Conservation (phyloP, 495 filamentous ascomycete genomes). For the Aspergillus leporis region DNA sequence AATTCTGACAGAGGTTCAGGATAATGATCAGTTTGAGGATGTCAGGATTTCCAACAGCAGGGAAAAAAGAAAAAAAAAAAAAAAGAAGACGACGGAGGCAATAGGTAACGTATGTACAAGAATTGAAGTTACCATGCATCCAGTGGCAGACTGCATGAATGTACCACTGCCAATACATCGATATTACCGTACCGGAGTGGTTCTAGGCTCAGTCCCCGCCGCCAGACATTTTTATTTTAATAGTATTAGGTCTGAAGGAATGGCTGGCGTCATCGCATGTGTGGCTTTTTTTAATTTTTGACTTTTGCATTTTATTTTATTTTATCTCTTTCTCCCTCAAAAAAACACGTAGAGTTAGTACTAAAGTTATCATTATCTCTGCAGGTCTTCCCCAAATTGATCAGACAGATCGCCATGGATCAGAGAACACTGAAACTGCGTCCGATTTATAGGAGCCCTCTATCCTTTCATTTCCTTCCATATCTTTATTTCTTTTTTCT, state of each 20-base stretch:
- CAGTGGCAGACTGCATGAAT: not conserved
- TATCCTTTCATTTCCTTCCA: not conserved
- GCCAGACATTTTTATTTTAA: conserved; percentile 1
- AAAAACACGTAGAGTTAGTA: too few relatives aligned
- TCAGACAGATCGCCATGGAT: conserved; percentile 11
- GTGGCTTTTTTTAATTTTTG: not conserved
- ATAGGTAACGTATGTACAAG: not conserved
- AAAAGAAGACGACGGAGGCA: not conserved
- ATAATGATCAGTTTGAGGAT: not conserved
- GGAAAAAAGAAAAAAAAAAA: conserved; percentile 2
- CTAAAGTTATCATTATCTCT: not conserved
- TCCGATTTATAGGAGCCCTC: not conserved
- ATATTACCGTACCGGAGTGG: conserved; percentile 7
- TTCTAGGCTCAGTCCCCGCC: conserved; percentile 9
- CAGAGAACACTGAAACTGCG: conserved; percentile 1
- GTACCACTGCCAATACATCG: not conserved
- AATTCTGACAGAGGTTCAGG: not conserved
- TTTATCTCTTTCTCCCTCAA: not conserved
- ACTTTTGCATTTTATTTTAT: not conserved
- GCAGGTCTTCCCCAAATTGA: conserved; percentile 5
- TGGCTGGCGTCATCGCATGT: conserved; percentile 16
- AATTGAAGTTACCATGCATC: not conserved
- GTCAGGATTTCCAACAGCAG: not conserved
- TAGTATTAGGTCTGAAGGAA: not conserved
- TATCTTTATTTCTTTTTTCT: not conserved